These are phyloP conservation scores for Wickerhamomyces chambardii DNA, from an alignment of 805 yeast species.

Conservation along the genomic window DNA sequence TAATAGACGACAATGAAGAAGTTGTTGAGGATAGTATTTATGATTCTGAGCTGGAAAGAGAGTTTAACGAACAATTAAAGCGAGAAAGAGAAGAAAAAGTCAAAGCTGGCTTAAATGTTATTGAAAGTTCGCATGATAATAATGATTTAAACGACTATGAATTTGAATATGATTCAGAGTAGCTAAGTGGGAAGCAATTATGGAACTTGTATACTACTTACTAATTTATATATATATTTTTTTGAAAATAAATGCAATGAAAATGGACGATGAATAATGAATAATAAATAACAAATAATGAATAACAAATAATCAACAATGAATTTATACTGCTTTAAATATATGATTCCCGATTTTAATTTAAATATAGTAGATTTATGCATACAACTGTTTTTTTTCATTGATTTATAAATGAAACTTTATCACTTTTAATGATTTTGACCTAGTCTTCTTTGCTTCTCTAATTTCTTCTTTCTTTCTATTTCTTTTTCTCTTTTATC, in stretches of 20 bases:
- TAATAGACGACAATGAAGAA: too few relatives aligned
- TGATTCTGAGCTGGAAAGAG: conserved; percentile 11
- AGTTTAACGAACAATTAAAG: conserved; percentile 6
- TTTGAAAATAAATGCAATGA: background rate
- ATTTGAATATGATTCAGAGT: conserved; percentile 26
- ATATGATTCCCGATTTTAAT: too few relatives aligned
- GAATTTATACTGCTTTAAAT: too few relatives aligned
- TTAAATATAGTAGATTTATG: too few relatives aligned
- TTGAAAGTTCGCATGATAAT: conserved; percentile 2
- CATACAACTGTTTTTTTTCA: too few relatives aligned
- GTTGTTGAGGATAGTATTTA: background rate
- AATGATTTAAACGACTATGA: conserved; percentile 29
- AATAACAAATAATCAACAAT: too few relatives aligned
- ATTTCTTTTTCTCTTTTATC: conserved; percentile 64
- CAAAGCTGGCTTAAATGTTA: background rate
- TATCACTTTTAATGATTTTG: too few relatives aligned
- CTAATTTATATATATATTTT: too few relatives aligned
- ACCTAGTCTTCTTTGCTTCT: conserved; percentile 31
- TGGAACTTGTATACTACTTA: background rate
- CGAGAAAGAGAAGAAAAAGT: conserved; percentile 2
- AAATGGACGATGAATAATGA: too few relatives aligned
- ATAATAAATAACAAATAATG: too few relatives aligned
- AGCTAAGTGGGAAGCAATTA: background rate
- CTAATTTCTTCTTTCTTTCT: conserved; percentile 38
- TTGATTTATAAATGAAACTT: too few relatives aligned